Conservation (phyloP, 2,329 filamentous ascomycete genomes). For the Clarireedia paspali region DNA sequence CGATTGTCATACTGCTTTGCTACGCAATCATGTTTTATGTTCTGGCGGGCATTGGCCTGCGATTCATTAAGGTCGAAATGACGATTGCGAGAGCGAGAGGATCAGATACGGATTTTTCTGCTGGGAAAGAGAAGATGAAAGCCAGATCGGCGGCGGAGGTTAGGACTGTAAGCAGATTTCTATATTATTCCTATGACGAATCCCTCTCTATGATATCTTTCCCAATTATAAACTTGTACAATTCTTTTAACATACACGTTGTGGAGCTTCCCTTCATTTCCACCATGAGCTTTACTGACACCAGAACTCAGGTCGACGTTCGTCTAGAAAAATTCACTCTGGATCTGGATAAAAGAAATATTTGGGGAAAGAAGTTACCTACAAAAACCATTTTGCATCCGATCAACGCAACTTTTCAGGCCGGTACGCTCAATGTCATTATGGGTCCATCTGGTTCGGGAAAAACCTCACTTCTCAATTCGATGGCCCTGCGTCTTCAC, state of each 20-base stretch:
- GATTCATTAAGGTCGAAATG: slow-evolving; percentile 60
- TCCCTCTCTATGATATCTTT: neutral
- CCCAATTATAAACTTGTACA: too few relatives aligned
- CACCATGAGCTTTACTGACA: neutral
- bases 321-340: slow-evolving; percentile 57
- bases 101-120: slow-evolving; percentile 52
- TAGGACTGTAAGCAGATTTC: slow-evolving; percentile 32
- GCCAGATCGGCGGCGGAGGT: slow-evolving; percentile 44
- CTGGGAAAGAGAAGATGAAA: slow-evolving; percentile 63
- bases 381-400: slow-evolving; percentile 58
- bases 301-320: slow-evolving; percentile 45
- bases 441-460: slow-evolving; percentile 75
- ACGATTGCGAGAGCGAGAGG: slow-evolving; percentile 56
- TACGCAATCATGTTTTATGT: slow-evolving; percentile 58
- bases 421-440: slow-evolving; percentile 65
- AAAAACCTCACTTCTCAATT: slow-evolving; percentile 67
- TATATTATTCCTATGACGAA: neutral
- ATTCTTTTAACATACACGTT: too few relatives aligned
- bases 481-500: slow-evolving; percentile 61
- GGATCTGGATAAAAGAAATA: slow-evolving; percentile 52
- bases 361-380: slow-evolving; percentile 43
- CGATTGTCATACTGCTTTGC: slow-evolving; percentile 53
- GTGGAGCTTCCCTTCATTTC: neutral
- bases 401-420: slow-evolving; percentile 57
- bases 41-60: slow-evolving; percentile 52